A percentile compares a stretch with the other conserved stretches of the same genome.
phyloP scores from a whole-genome alignment of 768 basidiomycete species.

The Clitopilus hobsonii region DNA sequence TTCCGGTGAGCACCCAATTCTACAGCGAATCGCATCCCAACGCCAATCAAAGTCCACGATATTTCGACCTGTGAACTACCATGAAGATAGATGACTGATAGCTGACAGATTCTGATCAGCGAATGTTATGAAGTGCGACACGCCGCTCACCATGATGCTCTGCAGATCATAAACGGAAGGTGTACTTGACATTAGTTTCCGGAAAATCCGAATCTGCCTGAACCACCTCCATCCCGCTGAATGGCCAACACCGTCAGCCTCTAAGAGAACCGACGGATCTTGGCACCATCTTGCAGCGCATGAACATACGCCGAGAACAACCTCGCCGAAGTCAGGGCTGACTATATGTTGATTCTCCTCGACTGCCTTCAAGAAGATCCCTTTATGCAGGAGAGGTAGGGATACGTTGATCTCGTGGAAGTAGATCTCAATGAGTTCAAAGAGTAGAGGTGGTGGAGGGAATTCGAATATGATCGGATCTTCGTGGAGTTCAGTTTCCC shows the following conservation, averaged over 20 bases:
- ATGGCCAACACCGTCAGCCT: constrained; percentile 32
- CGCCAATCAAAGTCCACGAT: no score
- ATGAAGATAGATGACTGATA: no score
- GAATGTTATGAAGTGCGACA: constrained; percentile 23
- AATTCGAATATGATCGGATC: constrained; percentile 23
- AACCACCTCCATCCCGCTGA: constrained; percentile 66
- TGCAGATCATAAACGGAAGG: constrained; percentile 76
- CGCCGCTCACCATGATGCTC: constrained; percentile 43
- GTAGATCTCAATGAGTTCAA: constrained; percentile 54
- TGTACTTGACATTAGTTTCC: constrained; percentile 54
- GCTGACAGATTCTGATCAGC: no score
- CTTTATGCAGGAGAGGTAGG: constrained; percentile 68
- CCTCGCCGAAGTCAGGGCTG: constrained; percentile 49
- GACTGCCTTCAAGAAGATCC: constrained; percentile 54
- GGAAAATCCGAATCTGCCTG: constrained; percentile 60
- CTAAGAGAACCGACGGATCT: constrained; percentile 50
- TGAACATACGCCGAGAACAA: constrained; percentile 69
- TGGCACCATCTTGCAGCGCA: constrained; percentile 54
- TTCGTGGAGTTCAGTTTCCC: constrained; percentile 31
- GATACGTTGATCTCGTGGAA: constrained; percentile 54
- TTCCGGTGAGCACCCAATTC: no score
- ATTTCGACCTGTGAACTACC: no score
- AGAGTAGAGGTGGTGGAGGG: constrained; percentile 48
- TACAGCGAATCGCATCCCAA: no score
- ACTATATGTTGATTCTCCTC: constrained; percentile 42